Evolutionary conservation across 2,329 filamentous ascomycete genomes (phyloP).

Genomic region (Talaromyces sp.): DNA sequence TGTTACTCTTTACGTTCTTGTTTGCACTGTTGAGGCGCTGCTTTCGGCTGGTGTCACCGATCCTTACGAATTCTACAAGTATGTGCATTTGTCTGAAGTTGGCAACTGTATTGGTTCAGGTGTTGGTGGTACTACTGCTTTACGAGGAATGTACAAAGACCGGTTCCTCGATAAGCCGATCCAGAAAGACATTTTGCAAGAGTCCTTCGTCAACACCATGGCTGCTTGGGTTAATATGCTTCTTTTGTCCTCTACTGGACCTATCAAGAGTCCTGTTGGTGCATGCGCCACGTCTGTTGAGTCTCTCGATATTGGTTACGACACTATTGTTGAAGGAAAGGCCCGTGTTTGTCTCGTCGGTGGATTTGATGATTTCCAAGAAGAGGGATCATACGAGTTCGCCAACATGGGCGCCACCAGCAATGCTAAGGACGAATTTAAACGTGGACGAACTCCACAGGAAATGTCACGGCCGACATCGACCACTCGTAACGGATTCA

Average conservation of each 20-base stretch:
- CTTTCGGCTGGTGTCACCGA: conserved; percentile 93
- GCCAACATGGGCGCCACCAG: conserved; percentile 99
- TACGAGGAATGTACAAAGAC: conserved; percentile 97
- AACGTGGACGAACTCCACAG: conserved; percentile 85
- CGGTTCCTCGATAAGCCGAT: conserved; percentile 94
- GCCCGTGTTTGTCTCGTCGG: conserved; percentile 95
- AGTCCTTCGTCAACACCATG: conserved; percentile 99
- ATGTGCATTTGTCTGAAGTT: conserved; percentile 94
- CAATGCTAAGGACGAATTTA: conserved; percentile 95
- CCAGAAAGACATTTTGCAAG: conserved; percentile 97
- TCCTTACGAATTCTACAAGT: conserved; percentile 99
- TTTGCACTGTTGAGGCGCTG: conserved; percentile 86
- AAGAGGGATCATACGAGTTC: conserved; percentile 98
- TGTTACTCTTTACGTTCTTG: conserved; percentile 89
- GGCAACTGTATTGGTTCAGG: conserved; percentile 98
- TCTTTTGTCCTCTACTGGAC: conserved; percentile 89
- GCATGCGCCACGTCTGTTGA: conserved; percentile 96
- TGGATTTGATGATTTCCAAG: conserved; percentile 98
- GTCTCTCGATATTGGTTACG: conserved; percentile 94
- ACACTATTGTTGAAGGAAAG: conserved; percentile 98
- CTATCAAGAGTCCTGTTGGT: conserved; percentile 97
- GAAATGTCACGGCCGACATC: conserved; percentile 98
- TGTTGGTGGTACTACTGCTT: conserved; percentile 88
- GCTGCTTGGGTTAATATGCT: conserved; percentile 99
- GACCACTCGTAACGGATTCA: conserved; percentile 94